A percentile compares a stretch with the other conserved stretches of the same genome.
phyloP scores from a whole-genome alignment of 2,329 filamentous ascomycete species.

The Penicillium occitanis region DNA sequence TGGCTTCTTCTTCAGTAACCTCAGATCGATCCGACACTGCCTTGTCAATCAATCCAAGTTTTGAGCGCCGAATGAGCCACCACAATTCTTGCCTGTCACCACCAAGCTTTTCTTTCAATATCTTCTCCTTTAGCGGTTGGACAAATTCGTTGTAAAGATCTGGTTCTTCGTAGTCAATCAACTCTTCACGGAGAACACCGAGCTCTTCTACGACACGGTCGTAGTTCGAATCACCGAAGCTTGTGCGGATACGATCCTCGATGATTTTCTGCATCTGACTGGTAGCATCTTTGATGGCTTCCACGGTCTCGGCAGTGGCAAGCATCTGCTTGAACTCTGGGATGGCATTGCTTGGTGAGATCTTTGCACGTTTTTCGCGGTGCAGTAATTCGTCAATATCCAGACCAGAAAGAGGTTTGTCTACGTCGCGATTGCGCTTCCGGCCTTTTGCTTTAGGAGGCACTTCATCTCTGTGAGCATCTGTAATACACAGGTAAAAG shows the following conservation, averaged over 20 bases:
- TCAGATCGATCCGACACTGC: slow-evolving; percentile 62
- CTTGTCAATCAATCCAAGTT: slow-evolving; percentile 71
- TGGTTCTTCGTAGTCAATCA: slow-evolving; percentile 73
- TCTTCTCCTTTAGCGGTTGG: slow-evolving; percentile 66
- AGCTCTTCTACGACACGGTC: slow-evolving; percentile 72
- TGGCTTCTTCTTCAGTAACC: slow-evolving; percentile 70
- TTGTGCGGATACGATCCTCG: slow-evolving; percentile 65
- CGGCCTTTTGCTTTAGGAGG: slow-evolving; percentile 75
- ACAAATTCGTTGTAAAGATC: slow-evolving; percentile 74
- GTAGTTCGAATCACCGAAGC: slow-evolving; percentile 74
- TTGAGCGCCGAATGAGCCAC: slow-evolving; percentile 67
- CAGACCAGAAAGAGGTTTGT: slow-evolving; percentile 85
- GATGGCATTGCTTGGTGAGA: slow-evolving; percentile 72
- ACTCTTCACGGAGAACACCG: slow-evolving; percentile 73
- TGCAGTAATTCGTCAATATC: slow-evolving; percentile 81
- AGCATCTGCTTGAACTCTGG: slow-evolving; percentile 87
- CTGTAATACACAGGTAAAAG: not conserved
- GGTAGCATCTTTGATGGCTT: slow-evolving; percentile 64
- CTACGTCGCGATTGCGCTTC: slow-evolving; percentile 63
- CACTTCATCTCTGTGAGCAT: slow-evolving; percentile 52
- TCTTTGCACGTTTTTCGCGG: slow-evolving; percentile 52
- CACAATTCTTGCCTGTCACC: slow-evolving; percentile 82
- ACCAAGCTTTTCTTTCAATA: slow-evolving; percentile 68
- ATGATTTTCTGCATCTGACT: slow-evolving; percentile 75
- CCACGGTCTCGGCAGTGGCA: slow-evolving; percentile 58